Base-by-base conservation (phyloP, 2,329 filamentous ascomycete genomes). In the Ascochyta pisi region DNA sequence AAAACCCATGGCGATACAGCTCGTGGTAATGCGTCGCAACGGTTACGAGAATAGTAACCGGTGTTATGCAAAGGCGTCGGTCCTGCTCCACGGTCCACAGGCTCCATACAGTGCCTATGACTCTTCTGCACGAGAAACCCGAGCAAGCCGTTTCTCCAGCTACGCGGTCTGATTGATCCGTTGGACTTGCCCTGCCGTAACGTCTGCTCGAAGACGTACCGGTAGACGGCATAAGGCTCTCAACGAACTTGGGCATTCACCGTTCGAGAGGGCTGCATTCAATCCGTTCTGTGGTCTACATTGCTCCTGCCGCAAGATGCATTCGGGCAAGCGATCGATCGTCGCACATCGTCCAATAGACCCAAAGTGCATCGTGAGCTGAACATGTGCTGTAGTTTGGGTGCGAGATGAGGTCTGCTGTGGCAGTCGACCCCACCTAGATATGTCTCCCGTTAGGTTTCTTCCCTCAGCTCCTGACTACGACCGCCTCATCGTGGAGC, bases 11-110 rank as follows among this genome's bases (percentile, higher is more conserved):
- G 48, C 53, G 43, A 56, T 56, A 47, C 47, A 51, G 48, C 38
- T 51, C 39, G 29, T 58, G 55, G 46, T 52, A 50, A 53, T 37
- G 58, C 44, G 54, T 63, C 44, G 54, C 54, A 56, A 54, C 55
- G 62, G 63, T 70, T 68, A 73, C 69, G 63, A 70, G 67, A 67
- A 67, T 62, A 64, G 61, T 44, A 61, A 51, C 56, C 54, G 43
- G 41, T 52, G 48, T 53, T 50, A 54, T 60, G 56, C 29, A 58
- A 54, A 63, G 61, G 56, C 56, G 59, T 65, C 63, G 60, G 62
- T 58, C 52, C 52, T 52, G 60, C 54, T 50, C 52, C 53, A 65
- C 65, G 13, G 34, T 50, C 50, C 53, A 65, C 66, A 12, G 34
- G 44, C 49, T 49, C 54, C 49, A 53, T 66, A 60, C 63, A 67